Percentiles rank a stretch among this genome's conserved stretches.
These are phyloP conservation scores for Verticillium longisporum DNA, from an alignment of 2,329 filamentous ascomycete genomes.

Conservation along the genomic window DNA sequence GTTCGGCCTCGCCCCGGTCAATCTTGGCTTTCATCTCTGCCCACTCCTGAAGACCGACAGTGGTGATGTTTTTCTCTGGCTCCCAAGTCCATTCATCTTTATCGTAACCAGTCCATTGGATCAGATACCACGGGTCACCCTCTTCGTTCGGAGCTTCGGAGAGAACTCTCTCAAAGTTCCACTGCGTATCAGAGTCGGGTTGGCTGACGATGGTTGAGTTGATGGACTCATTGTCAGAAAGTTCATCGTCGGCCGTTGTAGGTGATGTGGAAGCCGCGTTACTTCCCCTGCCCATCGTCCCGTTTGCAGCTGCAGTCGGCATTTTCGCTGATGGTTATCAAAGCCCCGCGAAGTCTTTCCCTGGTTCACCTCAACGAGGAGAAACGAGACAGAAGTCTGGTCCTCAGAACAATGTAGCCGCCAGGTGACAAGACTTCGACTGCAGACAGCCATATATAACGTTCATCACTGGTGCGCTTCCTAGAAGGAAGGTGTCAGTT, in stretches of 20 bases:
- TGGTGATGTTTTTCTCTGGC: constrained; percentile 33
- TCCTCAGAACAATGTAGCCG: too few species aligned
- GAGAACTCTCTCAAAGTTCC: constrained; percentile 44
- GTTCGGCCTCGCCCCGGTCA: constrained; percentile 20
- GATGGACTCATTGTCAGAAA: constrained; percentile 21
- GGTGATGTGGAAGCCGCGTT: background rate
- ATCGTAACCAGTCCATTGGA: constrained; percentile 28
- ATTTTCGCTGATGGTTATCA: too few species aligned
- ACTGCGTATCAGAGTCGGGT: constrained; percentile 35
- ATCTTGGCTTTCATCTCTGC: constrained; percentile 28
- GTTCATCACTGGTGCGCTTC: too few species aligned
- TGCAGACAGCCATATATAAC: too few species aligned
- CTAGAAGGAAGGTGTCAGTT: too few species aligned
- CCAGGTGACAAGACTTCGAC: too few species aligned
- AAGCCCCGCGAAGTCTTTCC: too few species aligned
- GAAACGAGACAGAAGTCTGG: too few species aligned
- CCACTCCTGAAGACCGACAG: constrained; percentile 35
- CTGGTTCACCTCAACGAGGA: too few species aligned
- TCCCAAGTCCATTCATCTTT: constrained; percentile 42
- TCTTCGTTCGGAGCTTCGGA: constrained; percentile 28
- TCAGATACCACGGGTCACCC: constrained; percentile 21
- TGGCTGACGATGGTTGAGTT: constrained; percentile 24
- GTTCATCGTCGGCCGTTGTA: background rate
- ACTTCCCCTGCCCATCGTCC: background rate
- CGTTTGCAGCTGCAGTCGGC: background rate